A percentile compares a stretch with the other conserved stretches of the same genome.
These are phyloP conservation scores for Aspergillus eucalypticola DNA, from an alignment of 2,329 filamentous ascomycete species.

Conservation along the genomic window DNA sequence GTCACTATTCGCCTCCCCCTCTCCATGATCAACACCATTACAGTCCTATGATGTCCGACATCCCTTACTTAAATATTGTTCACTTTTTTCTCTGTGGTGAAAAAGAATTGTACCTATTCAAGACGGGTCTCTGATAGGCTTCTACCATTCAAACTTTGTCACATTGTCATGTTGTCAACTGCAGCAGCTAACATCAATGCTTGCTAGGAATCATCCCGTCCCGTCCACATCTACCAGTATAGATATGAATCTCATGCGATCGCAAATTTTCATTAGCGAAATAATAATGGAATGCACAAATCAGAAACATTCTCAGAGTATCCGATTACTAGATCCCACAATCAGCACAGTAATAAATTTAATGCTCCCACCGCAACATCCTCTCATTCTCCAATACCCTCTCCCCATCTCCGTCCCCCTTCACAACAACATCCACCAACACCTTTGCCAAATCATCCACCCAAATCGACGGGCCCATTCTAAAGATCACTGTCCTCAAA, in stretches of 20 bases:
- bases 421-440: constrained; percentile 18
- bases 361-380: not conserved
- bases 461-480: constrained; percentile 18
- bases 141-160: too few species aligned
- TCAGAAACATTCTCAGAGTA: accelerated
- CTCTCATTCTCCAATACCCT: constrained; percentile 18
- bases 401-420: constrained; percentile 12
- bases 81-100: constrained; percentile 9
- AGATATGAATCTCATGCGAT: not conserved
- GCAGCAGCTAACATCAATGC: not conserved
- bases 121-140: constrained; percentile 11
- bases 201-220: not conserved
- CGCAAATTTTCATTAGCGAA: not conserved
- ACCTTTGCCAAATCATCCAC: constrained; percentile 16
- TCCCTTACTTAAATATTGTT: not conserved
- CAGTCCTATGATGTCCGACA: too few species aligned
- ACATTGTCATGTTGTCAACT: not conserved
- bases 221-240: not conserved
- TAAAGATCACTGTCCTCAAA: constrained; percentile 1
- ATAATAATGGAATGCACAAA: not conserved
- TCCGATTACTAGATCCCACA: not conserved
- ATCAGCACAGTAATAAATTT: not conserved
- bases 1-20: not conserved
- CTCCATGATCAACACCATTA: not conserved
- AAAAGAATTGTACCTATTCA: constrained; percentile 2